Evolutionary conservation across 768 basidiomycete genomes (phyloP).

Genomic region (Macrocybe gigantea): DNA sequence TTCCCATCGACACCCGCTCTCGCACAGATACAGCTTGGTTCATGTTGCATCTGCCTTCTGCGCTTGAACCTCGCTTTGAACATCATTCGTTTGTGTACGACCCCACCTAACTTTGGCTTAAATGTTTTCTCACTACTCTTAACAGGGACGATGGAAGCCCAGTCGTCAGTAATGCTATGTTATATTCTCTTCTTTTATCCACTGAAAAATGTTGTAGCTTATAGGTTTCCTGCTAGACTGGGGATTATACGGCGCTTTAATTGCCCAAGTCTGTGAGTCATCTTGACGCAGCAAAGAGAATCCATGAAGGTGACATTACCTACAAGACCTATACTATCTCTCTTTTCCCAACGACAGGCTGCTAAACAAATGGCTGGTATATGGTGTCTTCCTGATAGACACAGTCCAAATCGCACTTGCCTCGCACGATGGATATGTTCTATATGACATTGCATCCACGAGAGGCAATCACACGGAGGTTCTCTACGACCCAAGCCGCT

Average conservation of each 20-base stretch:
- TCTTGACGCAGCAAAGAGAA: too few species aligned
- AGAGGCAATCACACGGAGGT: conserved; percentile 13
- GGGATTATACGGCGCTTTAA: conserved; percentile 4
- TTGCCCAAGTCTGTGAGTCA: conserved; percentile 5
- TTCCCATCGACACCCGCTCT: too few species aligned
- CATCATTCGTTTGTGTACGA: too few species aligned
- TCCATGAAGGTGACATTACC: not conserved
- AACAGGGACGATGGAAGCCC: too few species aligned
- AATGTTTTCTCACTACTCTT: too few species aligned
- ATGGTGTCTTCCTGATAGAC: conserved; percentile 17
- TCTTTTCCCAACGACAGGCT: conserved; percentile 23
- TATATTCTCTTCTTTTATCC: not conserved
- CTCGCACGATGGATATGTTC: conserved; percentile 16
- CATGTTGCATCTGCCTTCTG: too few species aligned
- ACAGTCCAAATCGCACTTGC: conserved; percentile 17
- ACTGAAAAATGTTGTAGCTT: not conserved
- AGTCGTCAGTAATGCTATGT: too few species aligned
- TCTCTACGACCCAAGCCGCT: conserved; percentile 13
- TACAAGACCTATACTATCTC: conserved; percentile 21
- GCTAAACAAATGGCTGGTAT: conserved; percentile 18
- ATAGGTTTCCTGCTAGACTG: conserved; percentile 3
- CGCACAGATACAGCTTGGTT: too few species aligned
- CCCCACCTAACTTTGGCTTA: too few species aligned
- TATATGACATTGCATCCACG: conserved; percentile 9
- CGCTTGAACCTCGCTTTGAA: too few species aligned